Base-by-base conservation (phyloP, 768 basidiomycete species). In the Podaxis sp. region DNA sequence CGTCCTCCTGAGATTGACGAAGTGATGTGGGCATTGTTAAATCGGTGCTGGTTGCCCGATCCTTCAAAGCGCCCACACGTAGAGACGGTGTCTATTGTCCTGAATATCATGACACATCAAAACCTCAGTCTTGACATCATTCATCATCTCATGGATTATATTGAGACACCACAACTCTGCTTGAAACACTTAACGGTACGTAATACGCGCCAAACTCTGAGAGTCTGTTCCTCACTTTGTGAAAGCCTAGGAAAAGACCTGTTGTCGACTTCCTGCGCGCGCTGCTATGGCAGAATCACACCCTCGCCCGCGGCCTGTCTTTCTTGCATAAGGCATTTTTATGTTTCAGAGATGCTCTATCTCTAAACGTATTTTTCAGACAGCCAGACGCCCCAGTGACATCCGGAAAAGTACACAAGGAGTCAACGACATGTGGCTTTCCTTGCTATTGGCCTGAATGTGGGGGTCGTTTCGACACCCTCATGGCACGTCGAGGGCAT, bases 1-100 rank as follows among this genome's bases (percentile, higher is more conserved):
- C 52, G 53, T 13, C 65, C 65, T 2, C 27, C 40, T n/a, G 56
- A 66, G 38, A 58, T 66, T 8, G 17, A 27, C 19, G 33, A 53
- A 2, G 38, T 29, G 11, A 24, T 63, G 15, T 66, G 65, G 65
- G 38, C 51, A 5, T 36, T 66, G 29, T 40, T 66, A 22, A 3
- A 33, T 15, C 63, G 53, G 11, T 63, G 59, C 55, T 61, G 63
- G 63, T 50, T n/a, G 4, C 17, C 37, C 4, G 57, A 29, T 29
- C 27, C 27, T 29, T 29, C 27, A 15, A 47, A 60, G 9, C 59
- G 64, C 22, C 64, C 64, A 13, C 33, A 9, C 7, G 58, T 56
- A 38, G 43, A 41, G n/a, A 49, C 46, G 19, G 8, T 58, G 6
- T 46, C 27, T 12, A 58, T 49, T 22, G 29, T 33, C 33, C 27